A percentile compares a stretch with the other conserved stretches of the same genome.
Evolutionary conservation across 306 rosid species (phyloP).

Genomic region (Dalbergia cultrata): DNA sequence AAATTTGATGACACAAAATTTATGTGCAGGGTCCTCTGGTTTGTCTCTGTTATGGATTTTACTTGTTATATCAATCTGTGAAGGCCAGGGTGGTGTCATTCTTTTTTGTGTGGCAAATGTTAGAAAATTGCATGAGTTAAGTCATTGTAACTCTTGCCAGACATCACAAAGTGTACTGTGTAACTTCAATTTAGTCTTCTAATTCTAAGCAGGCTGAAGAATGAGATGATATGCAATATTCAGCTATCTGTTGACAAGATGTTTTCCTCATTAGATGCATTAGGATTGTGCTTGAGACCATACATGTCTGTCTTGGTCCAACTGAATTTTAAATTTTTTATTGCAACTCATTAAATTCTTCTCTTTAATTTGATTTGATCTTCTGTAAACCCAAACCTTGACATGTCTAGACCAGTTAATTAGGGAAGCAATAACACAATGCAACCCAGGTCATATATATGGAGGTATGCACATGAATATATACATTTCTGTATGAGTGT

Average conservation of each 20-base stretch:
- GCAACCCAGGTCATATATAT: neutral
- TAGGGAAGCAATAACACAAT: too few species aligned
- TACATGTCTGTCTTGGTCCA: slow-evolving; percentile 27
- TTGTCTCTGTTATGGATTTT: neutral
- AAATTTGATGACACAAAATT: neutral
- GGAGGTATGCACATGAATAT: neutral
- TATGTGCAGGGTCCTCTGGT: neutral
- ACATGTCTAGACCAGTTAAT: too few species aligned
- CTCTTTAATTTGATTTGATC: neutral
- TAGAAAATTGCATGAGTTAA: neutral
- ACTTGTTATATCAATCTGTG: neutral
- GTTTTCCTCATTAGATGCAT: neutral
- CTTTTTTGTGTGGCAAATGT: neutral
- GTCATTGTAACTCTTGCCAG: neutral
- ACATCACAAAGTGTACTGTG: neutral
- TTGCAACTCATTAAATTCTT: neutral
- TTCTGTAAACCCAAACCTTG: neutral
- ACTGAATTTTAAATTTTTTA: neutral
- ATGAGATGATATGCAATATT: neutral
- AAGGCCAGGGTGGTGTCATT: neutral
- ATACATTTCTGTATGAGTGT: neutral
- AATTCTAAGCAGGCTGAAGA: neutral
- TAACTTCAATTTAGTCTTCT: neutral
- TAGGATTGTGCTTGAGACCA: neutral
- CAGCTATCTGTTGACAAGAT: neutral